Evolutionary conservation across 2,329 filamentous ascomycete genomes (phyloP), one percentile per base, ranked within the genome.

Genomic region (Byssothecium circinans): DNA sequence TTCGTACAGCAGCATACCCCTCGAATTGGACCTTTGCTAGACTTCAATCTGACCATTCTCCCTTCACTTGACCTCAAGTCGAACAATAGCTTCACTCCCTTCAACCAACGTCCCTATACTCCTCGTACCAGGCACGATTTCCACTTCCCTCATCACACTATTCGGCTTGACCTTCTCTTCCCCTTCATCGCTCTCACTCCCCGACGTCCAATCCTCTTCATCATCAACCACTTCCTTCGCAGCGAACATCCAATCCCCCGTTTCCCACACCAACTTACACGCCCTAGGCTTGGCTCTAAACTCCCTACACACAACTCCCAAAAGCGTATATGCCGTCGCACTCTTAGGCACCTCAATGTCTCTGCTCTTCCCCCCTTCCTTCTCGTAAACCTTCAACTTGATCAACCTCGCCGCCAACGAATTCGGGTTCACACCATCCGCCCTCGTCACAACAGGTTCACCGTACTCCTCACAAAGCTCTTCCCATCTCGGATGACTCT

Each of bases 221-320:
- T 80, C 78, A 4, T 50, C 82, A 78, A 52, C 84, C 79, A 57
- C 83, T 81, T 8, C 81, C 2, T 80, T 55, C 80, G 60, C 55
- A 0, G 90, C 84, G 0, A 89, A 89, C 68, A 96, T 90, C 83
- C 87, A 89, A 69, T 96, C 91, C 17, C 89, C 89, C 8, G 91
- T 96, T 74, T 96, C 90, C 87, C 89, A 95, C 0, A 94, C 74
- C 40, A 97, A 69, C 33, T 78, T 79, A 50, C 92, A 74, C 34
- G 73, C 73, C 53, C 89, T 76, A 0, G 90, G 87, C 38, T 78
- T 72, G 10, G 88, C 58, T 1, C 73, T 76, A 61, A 95, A 89
- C n/a, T 86, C 68, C 55, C 81, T 85, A 0, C 85, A 87, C 0
- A 89, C 86, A 8, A 95, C 77, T 0, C 89, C 88, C 64, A 94